phyloP scores from a whole-genome alignment of 1,139 yeast genomes.

The Zygoascus hellenicus region DNA sequence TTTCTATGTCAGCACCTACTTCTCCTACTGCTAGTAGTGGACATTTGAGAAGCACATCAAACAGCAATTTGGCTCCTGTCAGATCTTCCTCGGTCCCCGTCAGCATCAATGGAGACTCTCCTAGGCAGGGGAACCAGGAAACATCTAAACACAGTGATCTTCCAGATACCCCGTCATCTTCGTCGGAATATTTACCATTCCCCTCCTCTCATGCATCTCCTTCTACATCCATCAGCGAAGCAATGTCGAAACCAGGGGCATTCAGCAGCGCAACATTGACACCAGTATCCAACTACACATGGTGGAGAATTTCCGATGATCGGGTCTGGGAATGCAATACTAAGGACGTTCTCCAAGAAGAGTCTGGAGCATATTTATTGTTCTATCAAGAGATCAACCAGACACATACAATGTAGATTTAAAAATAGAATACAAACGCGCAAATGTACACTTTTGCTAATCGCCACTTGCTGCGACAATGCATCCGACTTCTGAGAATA shows the following conservation, averaged over 20 bases:
- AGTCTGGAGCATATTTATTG: constrained; percentile 72
- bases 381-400: constrained; percentile 41
- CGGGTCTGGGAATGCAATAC: constrained; percentile 57
- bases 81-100: constrained; percentile 1
- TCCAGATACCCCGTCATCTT: constrained; percentile 10
- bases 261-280: constrained; percentile 12
- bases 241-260: constrained; percentile 8
- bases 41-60: neutral
- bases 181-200: constrained; percentile 17
- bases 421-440: constrained; percentile 7
- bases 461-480: too few species aligned
- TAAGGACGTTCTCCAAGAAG: constrained; percentile 59
- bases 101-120: constrained; percentile 1
- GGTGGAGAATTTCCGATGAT: constrained; percentile 85
- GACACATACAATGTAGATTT: constrained; percentile 1
- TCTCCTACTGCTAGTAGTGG: neutral
- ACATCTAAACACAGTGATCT: too few species aligned
- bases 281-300: constrained; percentile 33
- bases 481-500: too few species aligned
- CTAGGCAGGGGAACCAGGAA: neutral
- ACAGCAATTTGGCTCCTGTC: neutral
- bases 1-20: neutral
- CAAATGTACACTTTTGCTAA: too few species aligned
- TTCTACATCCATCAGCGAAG: constrained; percentile 16
- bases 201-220: constrained; percentile 20